Percentiles rank a stretch among this genome's conserved stretches.
Conservation (phyloP, 306 rosid species). For the Pyrus bretschneideri region DNA sequence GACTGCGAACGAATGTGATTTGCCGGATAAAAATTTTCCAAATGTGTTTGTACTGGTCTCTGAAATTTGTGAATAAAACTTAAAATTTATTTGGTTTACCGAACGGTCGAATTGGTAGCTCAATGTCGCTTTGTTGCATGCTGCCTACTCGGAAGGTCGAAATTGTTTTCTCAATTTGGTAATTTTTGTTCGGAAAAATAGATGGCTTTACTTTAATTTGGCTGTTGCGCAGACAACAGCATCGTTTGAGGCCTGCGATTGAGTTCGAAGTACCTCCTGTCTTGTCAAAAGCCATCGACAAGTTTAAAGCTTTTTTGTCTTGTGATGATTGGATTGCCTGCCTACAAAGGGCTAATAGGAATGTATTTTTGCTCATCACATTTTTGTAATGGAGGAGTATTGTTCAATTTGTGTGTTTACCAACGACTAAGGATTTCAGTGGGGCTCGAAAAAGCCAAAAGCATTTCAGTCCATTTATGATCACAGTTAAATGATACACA, state of each 20-base stretch:
- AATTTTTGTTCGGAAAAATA: not conserved
- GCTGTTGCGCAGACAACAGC: not conserved
- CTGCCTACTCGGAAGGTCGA: not conserved
- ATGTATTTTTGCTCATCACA: no score
- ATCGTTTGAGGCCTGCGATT: not conserved
- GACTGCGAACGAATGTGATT: conserved; percentile 16
- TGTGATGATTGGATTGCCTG: not conserved
- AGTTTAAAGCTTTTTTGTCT: not conserved
- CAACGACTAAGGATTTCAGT: no score
- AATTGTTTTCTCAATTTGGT: not conserved
- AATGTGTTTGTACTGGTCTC: not conserved
- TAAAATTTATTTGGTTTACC: not conserved
- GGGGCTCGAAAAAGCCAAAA: no score
- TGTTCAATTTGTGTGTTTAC: no score
- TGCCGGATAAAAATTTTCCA: not conserved
- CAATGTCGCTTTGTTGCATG: not conserved
- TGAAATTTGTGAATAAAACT: conserved; percentile 1
- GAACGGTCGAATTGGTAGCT: not conserved
- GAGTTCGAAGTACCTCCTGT: not conserved
- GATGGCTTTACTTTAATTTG: no score
- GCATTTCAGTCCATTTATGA: no score
- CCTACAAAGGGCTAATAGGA: no score
- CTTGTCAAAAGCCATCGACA: not conserved
- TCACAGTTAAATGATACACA: no score
- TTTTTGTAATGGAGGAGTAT: no score